Conservation (phyloP, 1,139 yeast species). For the Spathaspora sp. region DNA sequence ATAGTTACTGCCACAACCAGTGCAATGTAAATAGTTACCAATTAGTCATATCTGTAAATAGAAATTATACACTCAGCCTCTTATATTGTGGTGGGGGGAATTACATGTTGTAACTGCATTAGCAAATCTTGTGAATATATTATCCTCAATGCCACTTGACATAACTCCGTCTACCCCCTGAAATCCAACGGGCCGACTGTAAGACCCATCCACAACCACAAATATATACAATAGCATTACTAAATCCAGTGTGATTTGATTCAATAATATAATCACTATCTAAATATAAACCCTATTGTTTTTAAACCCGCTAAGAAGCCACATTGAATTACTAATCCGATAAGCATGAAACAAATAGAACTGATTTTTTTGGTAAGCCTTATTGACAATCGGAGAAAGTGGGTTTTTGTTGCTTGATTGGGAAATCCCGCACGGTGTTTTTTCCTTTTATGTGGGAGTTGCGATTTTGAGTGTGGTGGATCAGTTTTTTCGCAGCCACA, state of each 20-base stretch:
- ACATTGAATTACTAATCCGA: constrained; percentile 1
- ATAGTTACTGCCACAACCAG: background rate
- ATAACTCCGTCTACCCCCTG: background rate
- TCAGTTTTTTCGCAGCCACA: constrained; percentile 1
- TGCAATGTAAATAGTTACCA: background rate
- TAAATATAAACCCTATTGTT: background rate
- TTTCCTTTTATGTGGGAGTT: background rate
- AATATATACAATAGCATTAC: background rate
- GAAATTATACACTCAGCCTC: background rate
- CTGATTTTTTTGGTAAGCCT: background rate
- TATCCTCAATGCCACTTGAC: background rate
- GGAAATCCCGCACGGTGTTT: background rate
- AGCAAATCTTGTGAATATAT: background rate
- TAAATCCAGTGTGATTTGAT: background rate
- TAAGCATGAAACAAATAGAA: background rate
- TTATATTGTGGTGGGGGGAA: background rate
- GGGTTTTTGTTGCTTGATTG: background rate
- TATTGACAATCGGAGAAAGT: background rate
- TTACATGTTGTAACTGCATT: background rate
- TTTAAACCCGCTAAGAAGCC: background rate
- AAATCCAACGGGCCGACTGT: background rate
- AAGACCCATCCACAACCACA: background rate
- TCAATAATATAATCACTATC: background rate
- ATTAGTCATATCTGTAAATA: background rate
- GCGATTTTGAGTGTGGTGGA: background rate